Conservation (phyloP, 1,139 yeast genomes). For the Scheffersomyces titani region DNA sequence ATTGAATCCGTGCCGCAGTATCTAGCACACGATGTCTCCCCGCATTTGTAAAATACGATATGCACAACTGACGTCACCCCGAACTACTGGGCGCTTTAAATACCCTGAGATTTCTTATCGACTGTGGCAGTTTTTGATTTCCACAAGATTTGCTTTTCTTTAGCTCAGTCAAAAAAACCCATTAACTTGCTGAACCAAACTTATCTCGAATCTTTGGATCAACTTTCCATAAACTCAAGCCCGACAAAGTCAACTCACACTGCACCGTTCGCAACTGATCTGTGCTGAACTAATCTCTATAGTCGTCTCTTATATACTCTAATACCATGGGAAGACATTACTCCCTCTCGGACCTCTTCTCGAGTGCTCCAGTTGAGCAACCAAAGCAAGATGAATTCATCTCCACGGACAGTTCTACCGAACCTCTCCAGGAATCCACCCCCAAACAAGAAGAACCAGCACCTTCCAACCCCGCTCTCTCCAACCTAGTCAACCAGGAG, state of each 20-base stretch:
- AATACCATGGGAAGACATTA: neutral
- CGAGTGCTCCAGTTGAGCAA: neutral
- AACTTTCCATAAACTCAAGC: neutral
- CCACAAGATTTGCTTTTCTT: neutral
- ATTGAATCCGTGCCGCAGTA: neutral
- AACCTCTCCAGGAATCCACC: neutral
- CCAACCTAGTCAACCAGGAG: constrained; percentile 22
- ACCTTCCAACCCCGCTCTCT: constrained; percentile 12
- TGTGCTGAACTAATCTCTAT: neutral
- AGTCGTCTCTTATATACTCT: neutral
- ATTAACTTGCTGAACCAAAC: neutral
- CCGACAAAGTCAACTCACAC: neutral
- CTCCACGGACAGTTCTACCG: neutral
- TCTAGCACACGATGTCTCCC: neutral
- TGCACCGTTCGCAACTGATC: neutral
- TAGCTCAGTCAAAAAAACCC: neutral
- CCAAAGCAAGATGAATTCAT: neutral
- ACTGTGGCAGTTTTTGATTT: neutral
- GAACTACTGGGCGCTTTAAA: neutral
- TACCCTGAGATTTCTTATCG: neutral
- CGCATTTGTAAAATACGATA: neutral
- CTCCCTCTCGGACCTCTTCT: neutral
- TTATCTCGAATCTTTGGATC: neutral
- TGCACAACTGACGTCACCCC: neutral
- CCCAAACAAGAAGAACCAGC: constrained; percentile 6